Conservation (phyloP, 148 eudicot genomes). For the Rhododendron ferrugineum region DNA sequence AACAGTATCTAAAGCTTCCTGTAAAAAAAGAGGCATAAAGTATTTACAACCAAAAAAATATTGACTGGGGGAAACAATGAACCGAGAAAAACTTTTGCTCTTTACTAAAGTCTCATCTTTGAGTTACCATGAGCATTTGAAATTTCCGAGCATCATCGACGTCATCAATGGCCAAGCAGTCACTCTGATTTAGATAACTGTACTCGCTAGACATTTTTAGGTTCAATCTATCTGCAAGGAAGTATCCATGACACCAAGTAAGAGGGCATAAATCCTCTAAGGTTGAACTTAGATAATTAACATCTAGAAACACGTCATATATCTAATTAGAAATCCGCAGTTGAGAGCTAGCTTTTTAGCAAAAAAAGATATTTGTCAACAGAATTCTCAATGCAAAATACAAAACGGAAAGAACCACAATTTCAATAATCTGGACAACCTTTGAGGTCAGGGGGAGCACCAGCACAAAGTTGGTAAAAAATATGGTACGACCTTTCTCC, state of each 20-base stretch:
- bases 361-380: background rate
- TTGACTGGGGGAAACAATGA: background rate
- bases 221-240: constrained; percentile 60
- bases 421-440: constrained; percentile 45
- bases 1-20: constrained; percentile 72
- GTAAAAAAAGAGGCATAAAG: constrained; percentile 13
- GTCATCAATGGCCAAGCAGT: constrained; percentile 54
- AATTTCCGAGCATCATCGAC: constrained; percentile 75
- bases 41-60: background rate
- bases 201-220: constrained; percentile 57
- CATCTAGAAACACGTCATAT: background rate
- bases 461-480: constrained; percentile 93
- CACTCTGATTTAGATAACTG: constrained; percentile 76
- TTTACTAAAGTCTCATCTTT: background rate
- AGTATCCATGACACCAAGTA: constrained; percentile 3
- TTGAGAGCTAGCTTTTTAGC: background rate
- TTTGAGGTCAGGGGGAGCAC: constrained; percentile 77
- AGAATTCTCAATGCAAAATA: background rate
- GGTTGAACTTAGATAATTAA: background rate
- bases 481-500: constrained; percentile 95
- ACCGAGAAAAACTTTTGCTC: background rate
- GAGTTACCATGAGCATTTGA: constrained; percentile 58
- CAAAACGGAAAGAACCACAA: background rate
- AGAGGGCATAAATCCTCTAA: background rate
- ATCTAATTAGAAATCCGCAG: background rate